Percentiles rank a stretch among this genome's conserved stretches.
Conservation (phyloP, 495 filamentous ascomycete species). For the Lophiostoma macrostomum region DNA sequence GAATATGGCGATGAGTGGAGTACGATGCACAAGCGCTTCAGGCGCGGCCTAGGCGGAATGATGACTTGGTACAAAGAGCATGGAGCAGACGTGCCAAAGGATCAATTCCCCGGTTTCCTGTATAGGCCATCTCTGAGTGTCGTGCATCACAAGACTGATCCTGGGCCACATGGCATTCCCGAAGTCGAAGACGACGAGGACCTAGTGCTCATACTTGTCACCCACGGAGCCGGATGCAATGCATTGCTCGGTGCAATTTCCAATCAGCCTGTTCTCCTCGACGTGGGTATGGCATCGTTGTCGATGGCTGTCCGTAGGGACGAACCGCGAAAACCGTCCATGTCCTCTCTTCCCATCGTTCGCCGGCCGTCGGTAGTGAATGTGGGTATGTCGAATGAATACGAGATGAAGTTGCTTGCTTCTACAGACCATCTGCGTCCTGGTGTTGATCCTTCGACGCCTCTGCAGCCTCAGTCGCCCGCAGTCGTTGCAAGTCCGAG, state of each 20-base stretch:
- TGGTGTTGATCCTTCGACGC: constrained; percentile 39
- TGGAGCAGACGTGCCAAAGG: constrained; percentile 39
- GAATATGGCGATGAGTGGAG: constrained; percentile 93
- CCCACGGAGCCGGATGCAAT: constrained; percentile 97
- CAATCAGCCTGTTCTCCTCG: constrained; percentile 80
- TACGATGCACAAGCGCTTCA: constrained; percentile 84
- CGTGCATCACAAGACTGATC: constrained; percentile 7
- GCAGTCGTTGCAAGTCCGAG: constrained; percentile 11
- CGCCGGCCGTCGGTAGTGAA: constrained; percentile 38
- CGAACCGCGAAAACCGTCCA: constrained; percentile 22
- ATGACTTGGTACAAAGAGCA: constrained; percentile 76
- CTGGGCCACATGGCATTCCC: constrained; percentile 5
- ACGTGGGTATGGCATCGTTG: constrained; percentile 84
- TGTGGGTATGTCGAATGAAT: constrained; percentile 54
- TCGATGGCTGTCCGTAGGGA: constrained; percentile 81
- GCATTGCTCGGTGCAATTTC: constrained; percentile 89
- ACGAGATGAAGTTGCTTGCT: constrained; percentile 72
- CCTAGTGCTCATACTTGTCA: constrained; percentile 83
- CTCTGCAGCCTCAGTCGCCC: constrained; percentile 21
- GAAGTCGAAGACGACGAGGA: constrained; percentile 56
- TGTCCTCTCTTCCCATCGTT: background rate
- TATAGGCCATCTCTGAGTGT: background rate
- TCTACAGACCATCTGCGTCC: constrained; percentile 77
- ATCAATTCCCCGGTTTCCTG: constrained; percentile 29
- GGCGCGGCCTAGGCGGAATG: constrained; percentile 69